phyloP scores from a whole-genome alignment of 768 basidiomycete species.

The Serendipita indica region DNA sequence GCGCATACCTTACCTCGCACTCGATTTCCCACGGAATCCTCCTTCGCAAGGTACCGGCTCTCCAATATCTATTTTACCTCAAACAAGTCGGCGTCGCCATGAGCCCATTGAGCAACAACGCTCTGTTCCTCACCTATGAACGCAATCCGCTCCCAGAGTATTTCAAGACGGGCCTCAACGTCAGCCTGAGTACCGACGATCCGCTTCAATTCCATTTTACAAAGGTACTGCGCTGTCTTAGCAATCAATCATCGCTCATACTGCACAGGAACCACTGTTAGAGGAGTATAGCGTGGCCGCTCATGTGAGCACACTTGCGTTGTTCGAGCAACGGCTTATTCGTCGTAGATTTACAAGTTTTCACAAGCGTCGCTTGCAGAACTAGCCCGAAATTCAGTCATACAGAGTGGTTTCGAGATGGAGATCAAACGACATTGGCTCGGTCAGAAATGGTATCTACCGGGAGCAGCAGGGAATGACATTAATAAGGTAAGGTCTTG shows the following conservation, averaged over 20 bases:
- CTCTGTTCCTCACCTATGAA: slow-evolving; percentile 91
- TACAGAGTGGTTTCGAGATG: slow-evolving; percentile 98
- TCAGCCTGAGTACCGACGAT: slow-evolving; percentile 91
- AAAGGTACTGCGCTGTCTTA: slow-evolving; percentile 46
- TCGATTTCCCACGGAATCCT: slow-evolving; percentile 99
- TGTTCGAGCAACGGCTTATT: not conserved
- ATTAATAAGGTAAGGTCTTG: slow-evolving; percentile 66
- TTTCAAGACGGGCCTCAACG: slow-evolving; percentile 90
- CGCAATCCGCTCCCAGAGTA: slow-evolving; percentile 94
- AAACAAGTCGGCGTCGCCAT: slow-evolving; percentile 98
- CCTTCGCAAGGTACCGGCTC: slow-evolving; percentile 88
- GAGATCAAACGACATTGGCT: slow-evolving; percentile 93
- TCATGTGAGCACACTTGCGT: slow-evolving; percentile 41
- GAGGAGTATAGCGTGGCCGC: slow-evolving; percentile 98
- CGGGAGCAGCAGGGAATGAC: slow-evolving; percentile 86
- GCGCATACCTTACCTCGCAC: slow-evolving; percentile 90
- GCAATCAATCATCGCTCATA: not conserved
- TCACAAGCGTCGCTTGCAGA: slow-evolving; percentile 91
- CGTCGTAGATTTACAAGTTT: slow-evolving; percentile 83
- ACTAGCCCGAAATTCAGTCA: slow-evolving; percentile 92
- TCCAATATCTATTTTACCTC: slow-evolving; percentile 95
- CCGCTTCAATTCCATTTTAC: slow-evolving; percentile 98
- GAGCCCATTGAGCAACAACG: slow-evolving; percentile 97
- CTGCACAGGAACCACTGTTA: slow-evolving; percentile 68
- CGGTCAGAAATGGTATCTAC: slow-evolving; percentile 83